A percentile compares a stretch with the other conserved stretches of the same genome.
These are phyloP conservation scores for Veloboletus limbatus DNA, from an alignment of 1,284 basidiomycete species.

Conservation along the genomic window DNA sequence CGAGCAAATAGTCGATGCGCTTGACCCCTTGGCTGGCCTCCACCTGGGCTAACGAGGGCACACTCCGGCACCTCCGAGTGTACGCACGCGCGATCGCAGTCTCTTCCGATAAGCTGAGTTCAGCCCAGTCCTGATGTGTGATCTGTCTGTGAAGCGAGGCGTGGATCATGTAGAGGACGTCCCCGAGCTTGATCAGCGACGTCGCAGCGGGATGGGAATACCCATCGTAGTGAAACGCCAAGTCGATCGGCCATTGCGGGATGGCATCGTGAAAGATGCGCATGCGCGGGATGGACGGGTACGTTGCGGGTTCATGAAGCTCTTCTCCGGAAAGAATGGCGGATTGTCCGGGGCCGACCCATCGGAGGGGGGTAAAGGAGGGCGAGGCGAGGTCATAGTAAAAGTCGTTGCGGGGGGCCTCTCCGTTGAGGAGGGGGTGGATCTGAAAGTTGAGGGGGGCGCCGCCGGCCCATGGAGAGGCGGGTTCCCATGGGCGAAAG, in stretches of 20 bases:
- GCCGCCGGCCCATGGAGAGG: slow-evolving; percentile 24
- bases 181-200: slow-evolving; percentile 55
- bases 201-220: slow-evolving; percentile 14
- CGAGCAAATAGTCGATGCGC: slow-evolving; percentile 56
- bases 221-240: slow-evolving; percentile 40
- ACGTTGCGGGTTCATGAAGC: slow-evolving; percentile 51
- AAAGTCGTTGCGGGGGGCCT: slow-evolving; percentile 43
- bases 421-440: slow-evolving; percentile 60
- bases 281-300: slow-evolving; percentile 54
- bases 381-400: slow-evolving; percentile 54
- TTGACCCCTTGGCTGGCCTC: slow-evolving; percentile 53
- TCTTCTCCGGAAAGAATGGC: slow-evolving; percentile 41
- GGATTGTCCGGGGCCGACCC: slow-evolving; percentile 38
- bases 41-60: slow-evolving; percentile 38
- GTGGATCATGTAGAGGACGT: slow-evolving; percentile 55
- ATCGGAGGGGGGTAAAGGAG: slow-evolving; percentile 43
- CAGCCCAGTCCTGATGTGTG: slow-evolving; percentile 54
- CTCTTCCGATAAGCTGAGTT: slow-evolving; percentile 40
- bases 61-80: slow-evolving; percentile 47
- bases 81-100: slow-evolving; percentile 52
- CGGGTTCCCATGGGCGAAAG: slow-evolving; percentile 27
- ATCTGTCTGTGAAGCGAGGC: slow-evolving; percentile 50
- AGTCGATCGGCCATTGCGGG: slow-evolving; percentile 59
- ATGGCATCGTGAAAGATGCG: slow-evolving; percentile 55
- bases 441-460: slow-evolving; percentile 41